These are phyloP conservation scores for Fragaria vesca DNA, from an alignment of 306 rosid genomes.

Conservation along the genomic window DNA sequence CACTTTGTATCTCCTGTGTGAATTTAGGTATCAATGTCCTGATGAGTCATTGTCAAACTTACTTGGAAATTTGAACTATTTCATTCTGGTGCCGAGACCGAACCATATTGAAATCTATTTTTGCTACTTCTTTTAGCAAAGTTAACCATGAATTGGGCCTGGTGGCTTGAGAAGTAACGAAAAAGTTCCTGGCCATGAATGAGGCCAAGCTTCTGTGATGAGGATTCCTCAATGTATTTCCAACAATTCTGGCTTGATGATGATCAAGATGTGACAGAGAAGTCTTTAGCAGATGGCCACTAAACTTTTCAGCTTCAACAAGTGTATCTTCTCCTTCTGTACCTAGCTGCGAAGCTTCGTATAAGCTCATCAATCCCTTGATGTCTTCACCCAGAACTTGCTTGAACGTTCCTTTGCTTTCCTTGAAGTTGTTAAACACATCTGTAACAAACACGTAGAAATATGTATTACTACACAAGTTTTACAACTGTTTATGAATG, in stretches of 20 bases:
- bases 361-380: conserved; percentile 32
- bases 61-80: conserved; percentile 43
- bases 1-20: neutral
- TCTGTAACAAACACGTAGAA: conserved; percentile 3
- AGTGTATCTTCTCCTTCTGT: conserved; percentile 28
- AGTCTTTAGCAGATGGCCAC: conserved; percentile 11
- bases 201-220: conserved; percentile 52
- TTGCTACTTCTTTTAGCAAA: conserved; percentile 43
- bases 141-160: conserved; percentile 32
- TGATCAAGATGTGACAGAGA: neutral
- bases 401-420: conserved; percentile 20
- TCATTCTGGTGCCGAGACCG: conserved; percentile 41
- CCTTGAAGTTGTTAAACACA: conserved; percentile 27
- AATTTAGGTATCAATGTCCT: neutral
- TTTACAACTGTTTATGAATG: neutral
- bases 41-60: neutral
- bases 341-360: conserved; percentile 40
- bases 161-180: conserved; percentile 2
- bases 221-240: conserved; percentile 45
- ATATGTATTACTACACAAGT: too few species aligned
- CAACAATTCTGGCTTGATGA: conserved; percentile 19
- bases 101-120: conserved; percentile 33
- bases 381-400: conserved; percentile 11
- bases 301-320: conserved; percentile 32
- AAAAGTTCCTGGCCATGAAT: conserved; percentile 40